Percentiles rank a stretch among this genome's conserved stretches.
Conservation (phyloP, 805 yeast species). For the Sporopachydermia quercuum region DNA sequence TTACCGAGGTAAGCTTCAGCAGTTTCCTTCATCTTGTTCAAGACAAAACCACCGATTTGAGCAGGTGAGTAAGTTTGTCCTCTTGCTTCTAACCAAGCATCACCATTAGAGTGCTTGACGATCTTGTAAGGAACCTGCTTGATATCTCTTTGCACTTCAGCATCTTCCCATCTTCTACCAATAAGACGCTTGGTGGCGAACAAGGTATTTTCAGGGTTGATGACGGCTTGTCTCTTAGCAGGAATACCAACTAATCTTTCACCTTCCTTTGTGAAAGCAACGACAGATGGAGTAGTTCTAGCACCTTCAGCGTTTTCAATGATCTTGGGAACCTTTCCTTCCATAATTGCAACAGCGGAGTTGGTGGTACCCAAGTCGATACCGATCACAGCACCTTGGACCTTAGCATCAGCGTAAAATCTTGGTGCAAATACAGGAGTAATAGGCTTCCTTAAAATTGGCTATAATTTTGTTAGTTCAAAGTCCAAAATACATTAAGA, state of each 20-base stretch:
- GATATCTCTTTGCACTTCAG: conserved; percentile 83
- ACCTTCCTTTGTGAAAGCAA: conserved; percentile 84
- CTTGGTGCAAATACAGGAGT: conserved; percentile 18
- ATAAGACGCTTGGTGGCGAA: conserved; percentile 91
- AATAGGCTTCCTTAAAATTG: conserved; percentile 4
- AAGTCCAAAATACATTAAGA: too few relatives aligned
- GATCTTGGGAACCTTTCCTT: conserved; percentile 62
- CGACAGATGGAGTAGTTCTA: conserved; percentile 84
- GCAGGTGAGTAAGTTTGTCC: conserved; percentile 86
- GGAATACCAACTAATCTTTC: conserved; percentile 88
- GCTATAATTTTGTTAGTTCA: too few relatives aligned
- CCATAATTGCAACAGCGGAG: conserved; percentile 80
- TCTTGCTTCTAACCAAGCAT: conserved; percentile 90
- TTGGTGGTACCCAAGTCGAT: conserved; percentile 82
- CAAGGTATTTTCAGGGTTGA: conserved; percentile 85
- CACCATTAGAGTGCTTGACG: conserved; percentile 82
- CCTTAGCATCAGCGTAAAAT: conserved; percentile 34
- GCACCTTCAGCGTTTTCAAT: conserved; percentile 68
- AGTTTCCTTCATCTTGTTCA: conserved; percentile 96
- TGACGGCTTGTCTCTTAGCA: conserved; percentile 93
- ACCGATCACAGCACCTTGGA: conserved; percentile 51
- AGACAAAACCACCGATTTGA: conserved; percentile 85
- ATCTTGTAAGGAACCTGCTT: conserved; percentile 82
- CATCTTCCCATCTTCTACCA: conserved; percentile 83
- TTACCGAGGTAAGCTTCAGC: conserved; percentile 88